Evolutionary conservation across 495 filamentous ascomycete genomes (phyloP), one percentile per base, ranked within the genome.

Genomic region (Penicillium pulvis): DNA sequence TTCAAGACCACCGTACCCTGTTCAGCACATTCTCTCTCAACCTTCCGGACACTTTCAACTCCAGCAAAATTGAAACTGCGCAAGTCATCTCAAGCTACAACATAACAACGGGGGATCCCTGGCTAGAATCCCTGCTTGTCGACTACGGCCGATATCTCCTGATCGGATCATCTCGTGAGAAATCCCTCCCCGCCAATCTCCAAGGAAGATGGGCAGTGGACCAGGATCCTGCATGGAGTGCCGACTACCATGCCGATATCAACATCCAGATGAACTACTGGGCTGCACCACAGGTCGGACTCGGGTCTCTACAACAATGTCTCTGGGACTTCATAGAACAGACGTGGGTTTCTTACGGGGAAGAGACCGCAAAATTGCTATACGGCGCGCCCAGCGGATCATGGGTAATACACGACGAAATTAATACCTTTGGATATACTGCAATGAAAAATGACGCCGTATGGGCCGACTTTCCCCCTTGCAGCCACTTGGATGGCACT

Each of bases 191-290:
- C 1, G 71, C 78, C 6, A 81, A 81, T 56, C 68, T 81, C 9
- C 79, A 81, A 60, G 76, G 79, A 2, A 68, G 63, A 30, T 80
- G 78, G 79, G 66, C 66, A n/a, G 63, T 68, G 10, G 62, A 53
- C 0, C 55, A 74, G 24, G 58, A 58, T 11, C 65, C 63, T 30
- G 63, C 71, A 6, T 83, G 80, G 80, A 66, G 75, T 47, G 72
- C 69, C 6, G 79, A 83, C 54, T 83, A 82, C 55, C 78, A 81
- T 51, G 69, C 72, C 35, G 77, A 82, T 36, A 81, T 82, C 45
- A 82, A 82, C 51, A 51, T 83, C 9, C 79, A 83, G 58, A 83
- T 83, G 81, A 81, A 80, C 50, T 61, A 75, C 60, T 82, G 78
- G 78, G 66, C 59, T 1, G 75, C 65, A 63, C 71, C 43, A 73